A percentile compares a stretch with the other conserved stretches of the same genome.
Evolutionary conservation across 345 rosid species (phyloP).

Genomic region (Adansonia digitata): DNA sequence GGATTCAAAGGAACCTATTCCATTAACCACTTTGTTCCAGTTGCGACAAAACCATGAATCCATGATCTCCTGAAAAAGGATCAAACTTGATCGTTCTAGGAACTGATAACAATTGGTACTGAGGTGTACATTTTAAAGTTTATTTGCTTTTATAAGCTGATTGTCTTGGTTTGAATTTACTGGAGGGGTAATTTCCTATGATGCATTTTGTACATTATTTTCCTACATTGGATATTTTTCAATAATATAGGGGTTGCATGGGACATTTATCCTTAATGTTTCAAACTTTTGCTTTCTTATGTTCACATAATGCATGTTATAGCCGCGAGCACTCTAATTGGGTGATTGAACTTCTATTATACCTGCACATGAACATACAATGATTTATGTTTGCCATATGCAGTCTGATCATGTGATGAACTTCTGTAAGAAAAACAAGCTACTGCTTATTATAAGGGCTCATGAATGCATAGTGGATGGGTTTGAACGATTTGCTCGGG

Average conservation of each 20-base stretch:
- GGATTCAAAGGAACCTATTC: not conserved
- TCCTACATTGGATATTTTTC: no score
- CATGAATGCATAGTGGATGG: not conserved
- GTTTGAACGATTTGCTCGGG: not conserved
- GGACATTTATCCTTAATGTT: not conserved
- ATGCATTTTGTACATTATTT: no score
- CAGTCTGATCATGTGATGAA: slow-evolving; percentile 90
- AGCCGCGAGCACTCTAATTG: not conserved
- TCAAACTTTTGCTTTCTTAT: not conserved
- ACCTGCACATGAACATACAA: slow-evolving; percentile 1
- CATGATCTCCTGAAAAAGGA: not conserved
- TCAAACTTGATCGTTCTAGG: not conserved
- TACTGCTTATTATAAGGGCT: not conserved
- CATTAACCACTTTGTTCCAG: not conserved
- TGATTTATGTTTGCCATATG: slow-evolving; percentile 23
- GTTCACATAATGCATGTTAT: not conserved
- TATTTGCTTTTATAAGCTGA: not conserved
- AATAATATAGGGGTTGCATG: no score
- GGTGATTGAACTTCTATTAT: not conserved
- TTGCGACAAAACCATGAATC: not conserved
- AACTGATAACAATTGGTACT: not conserved
- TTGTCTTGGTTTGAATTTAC: not conserved
- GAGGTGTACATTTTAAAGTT: not conserved
- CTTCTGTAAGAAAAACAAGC: not conserved
- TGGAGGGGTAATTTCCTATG: no score